Base-by-base conservation (phyloP, 768 basidiomycete genomes). In the Boletellus ananiceps region DNA sequence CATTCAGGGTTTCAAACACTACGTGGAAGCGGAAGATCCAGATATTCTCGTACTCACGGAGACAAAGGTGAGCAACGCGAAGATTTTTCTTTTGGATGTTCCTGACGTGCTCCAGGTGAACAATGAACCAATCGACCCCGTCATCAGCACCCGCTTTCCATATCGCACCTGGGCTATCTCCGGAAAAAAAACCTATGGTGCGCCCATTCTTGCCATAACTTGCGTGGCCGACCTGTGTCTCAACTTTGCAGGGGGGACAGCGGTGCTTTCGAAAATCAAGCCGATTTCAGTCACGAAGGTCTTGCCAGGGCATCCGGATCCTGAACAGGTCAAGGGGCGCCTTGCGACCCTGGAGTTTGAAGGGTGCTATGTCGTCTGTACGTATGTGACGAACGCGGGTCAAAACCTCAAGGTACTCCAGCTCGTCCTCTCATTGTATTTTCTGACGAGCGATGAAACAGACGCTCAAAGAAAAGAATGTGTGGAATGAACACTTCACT, bases 301-400 rank as follows among this genome's bases (percentile, higher is more conserved):
- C 1, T 74, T 93, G n/a, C 88, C 90, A 2, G 82, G 83, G 2
- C 86, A 91, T 66, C 84, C 86, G 8, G 74, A 87, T 47, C 76
- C 83, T 5, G 64, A 65, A 4, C 62, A 68, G 3, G 78, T 86
- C 48, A 87, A 89, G 62, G 87, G 91, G 15, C 81, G 91, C 19
- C 84, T 92, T 36, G 65, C 90, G 29, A 90, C 86, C 1, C 69
- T 93, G n/a, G 91, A 93, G 64, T 94, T 88, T 55, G 76, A 78
- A 37, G 75, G 71, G 34, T 77, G 68, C 42, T 93, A 82, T 54
- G 56, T 94, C 7, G 71, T 93, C 29, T 86, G 84, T 12, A 89
- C 89, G 15, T 93, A 93, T 56, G 86, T 88, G 27, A 82, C 86
- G 9, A 93, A 94, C 54, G 91, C 92, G 1, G 92, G 92, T 3